Evolutionary conservation across 257 asterid genomes (phyloP).

Genomic region (Ocimum tenuiflorum): DNA sequence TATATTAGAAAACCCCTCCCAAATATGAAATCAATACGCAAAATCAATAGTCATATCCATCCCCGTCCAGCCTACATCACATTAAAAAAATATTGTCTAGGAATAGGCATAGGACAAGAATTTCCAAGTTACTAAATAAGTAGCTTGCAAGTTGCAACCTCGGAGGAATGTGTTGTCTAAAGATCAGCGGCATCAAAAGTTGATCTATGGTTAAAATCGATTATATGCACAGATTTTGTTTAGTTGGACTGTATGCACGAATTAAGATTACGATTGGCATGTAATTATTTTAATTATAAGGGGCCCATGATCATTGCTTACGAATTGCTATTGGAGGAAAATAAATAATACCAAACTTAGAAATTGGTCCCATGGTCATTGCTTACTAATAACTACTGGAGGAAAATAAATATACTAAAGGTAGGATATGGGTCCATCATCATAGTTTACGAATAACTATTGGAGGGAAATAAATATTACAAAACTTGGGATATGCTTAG

Average conservation of each 20-base stretch:
- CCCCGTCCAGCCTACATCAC: background rate
- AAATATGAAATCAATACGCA: too few relatives aligned
- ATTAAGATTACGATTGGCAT: background rate
- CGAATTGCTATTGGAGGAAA: too few relatives aligned
- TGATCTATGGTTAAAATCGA: conserved; percentile 6
- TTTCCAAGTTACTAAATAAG: background rate
- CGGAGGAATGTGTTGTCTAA: conserved; percentile 7
- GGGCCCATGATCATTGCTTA: conserved; percentile 4
- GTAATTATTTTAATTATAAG: background rate
- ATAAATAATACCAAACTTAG: background rate
- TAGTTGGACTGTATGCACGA: too few relatives aligned
- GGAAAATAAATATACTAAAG: too few relatives aligned
- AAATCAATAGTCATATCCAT: too few relatives aligned
- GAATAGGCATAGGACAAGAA: background rate
- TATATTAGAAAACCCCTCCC: too few relatives aligned
- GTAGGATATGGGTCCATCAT: too few relatives aligned
- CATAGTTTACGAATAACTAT: background rate
- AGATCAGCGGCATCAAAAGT: background rate
- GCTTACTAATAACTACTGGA: too few relatives aligned
- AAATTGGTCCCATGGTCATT: too few relatives aligned
- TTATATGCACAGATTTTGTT: too few relatives aligned
- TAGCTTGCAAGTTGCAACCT: conserved; percentile 10
- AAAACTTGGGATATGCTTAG: background rate
- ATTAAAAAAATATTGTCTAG: background rate
- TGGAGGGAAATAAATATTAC: background rate